Evolutionary conservation across 2,329 filamentous ascomycete genomes (phyloP), one percentile per base, ranked within the genome.

Genomic region (Fusarium sp.): DNA sequence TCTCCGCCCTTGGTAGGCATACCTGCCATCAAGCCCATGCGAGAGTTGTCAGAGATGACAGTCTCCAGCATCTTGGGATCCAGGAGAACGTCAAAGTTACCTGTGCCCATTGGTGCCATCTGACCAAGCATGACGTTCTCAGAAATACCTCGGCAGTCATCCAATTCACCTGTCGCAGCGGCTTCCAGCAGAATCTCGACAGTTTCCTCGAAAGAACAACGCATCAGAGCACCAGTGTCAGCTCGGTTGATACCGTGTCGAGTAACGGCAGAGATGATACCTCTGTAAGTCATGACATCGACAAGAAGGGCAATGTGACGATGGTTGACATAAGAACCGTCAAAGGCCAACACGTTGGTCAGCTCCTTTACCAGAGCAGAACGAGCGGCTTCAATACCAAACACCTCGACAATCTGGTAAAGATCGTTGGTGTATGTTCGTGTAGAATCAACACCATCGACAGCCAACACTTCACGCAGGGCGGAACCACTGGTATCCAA

Each of bases 321-420:
- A 83, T 98, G 94, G 80, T 99, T 99, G 87, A 99, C 96, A 79
- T 99, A 99, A 15, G 96, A 98, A 88, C 97, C 97, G 78, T 98
- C 96, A 78, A 99, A 99, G 26, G 96, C 94, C 83, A 99, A 83
- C 78, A 99, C 96, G 76, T 94, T 91, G 31, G 92, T 94, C 85
- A 99, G 82, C 79, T 99, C 97, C 65, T 92, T 91, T 72, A 97
- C 89, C 60, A 99, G 85, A 55, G 94, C 92, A 47, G 92, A 89
- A 76, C 96, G 92, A 65, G 94, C 94, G 70, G 94, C 97, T 79
- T 99, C 96, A 69, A 99, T 99, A 78, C 96, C 96, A 68, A 99
- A 96, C 11, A 97, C 94, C 70, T 95, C 92, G 44, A 98, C 92
- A 73, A 97, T 90, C 81, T 99, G 95, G 79, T 95, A 94, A 79